These are phyloP conservation scores for Bisporella sp. DNA, from an alignment of 2,329 filamentous ascomycete species.

Conservation along the genomic window DNA sequence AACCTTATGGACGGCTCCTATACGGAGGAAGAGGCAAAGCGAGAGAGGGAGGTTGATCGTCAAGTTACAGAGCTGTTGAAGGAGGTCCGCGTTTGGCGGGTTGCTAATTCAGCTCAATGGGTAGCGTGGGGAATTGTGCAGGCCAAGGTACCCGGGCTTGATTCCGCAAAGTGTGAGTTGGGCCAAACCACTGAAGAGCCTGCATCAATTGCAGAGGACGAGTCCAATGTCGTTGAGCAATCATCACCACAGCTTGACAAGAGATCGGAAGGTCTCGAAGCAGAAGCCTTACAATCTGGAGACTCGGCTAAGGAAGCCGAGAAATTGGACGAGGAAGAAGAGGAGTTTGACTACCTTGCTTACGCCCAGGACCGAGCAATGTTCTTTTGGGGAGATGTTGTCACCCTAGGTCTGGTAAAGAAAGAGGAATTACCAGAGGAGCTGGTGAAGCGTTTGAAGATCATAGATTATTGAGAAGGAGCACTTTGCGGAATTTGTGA, in stretches of 20 bases:
- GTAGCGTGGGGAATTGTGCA: slow-evolving; percentile 95
- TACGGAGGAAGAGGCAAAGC: slow-evolving; percentile 50
- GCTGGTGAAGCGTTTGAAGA: slow-evolving; percentile 60
- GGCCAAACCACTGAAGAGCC: slow-evolving; percentile 1
- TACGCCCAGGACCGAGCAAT: slow-evolving; percentile 87
- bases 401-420: slow-evolving; percentile 68
- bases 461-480: slow-evolving; percentile 50
- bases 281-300: background rate
- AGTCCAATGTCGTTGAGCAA: background rate
- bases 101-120: slow-evolving; percentile 86
- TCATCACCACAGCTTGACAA: background rate
- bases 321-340: slow-evolving; percentile 35
- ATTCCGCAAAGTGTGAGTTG: slow-evolving; percentile 1
- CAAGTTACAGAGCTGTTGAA: slow-evolving; percentile 65
- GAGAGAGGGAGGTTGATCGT: slow-evolving; percentile 58
- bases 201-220: background rate
- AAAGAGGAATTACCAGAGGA: slow-evolving; percentile 67
- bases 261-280: background rate
- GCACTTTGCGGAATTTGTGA: too few species aligned
- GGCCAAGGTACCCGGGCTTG: slow-evolving; percentile 71
- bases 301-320: slow-evolving; percentile 10
- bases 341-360: slow-evolving; percentile 86
- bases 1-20: slow-evolving; percentile 24
- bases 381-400: slow-evolving; percentile 91
- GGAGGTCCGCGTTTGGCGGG: slow-evolving; percentile 78